Evolutionary conservation across 1,284 basidiomycete species (phyloP).

Genomic region (Trametes hirsuta): DNA sequence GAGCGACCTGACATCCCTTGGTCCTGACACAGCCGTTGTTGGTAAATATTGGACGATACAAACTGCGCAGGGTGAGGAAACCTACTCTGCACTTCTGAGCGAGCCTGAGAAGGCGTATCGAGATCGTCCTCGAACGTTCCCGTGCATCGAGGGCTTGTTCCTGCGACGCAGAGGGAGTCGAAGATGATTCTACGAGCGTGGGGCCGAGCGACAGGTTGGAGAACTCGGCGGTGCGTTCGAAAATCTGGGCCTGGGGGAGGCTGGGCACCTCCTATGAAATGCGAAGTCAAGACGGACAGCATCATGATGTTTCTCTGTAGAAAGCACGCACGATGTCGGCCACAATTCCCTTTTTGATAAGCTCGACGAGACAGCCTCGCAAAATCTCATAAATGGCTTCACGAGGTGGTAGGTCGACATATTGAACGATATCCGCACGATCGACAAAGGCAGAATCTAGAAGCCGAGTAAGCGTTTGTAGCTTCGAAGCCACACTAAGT

Average conservation of each 20-base stretch:
- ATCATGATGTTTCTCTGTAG: not conserved
- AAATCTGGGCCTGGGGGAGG: slow-evolving; percentile 61
- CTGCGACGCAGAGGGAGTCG: not conserved
- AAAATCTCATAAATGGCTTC: slow-evolving; percentile 95
- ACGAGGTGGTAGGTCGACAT: slow-evolving; percentile 86
- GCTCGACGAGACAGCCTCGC: slow-evolving; percentile 81
- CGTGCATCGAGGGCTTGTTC: slow-evolving; percentile 38
- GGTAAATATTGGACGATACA: not conserved
- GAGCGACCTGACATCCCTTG: slow-evolving; percentile 91
- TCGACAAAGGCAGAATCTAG: slow-evolving; percentile 95
- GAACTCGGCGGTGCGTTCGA: slow-evolving; percentile 45
- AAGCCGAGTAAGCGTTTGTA: no score
- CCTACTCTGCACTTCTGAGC: slow-evolving; percentile 77
- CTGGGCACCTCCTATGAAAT: slow-evolving; percentile 61
- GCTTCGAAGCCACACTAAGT: not conserved
- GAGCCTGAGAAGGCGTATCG: slow-evolving; percentile 64
- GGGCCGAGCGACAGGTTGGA: slow-evolving; percentile 19
- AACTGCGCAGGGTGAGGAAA: slow-evolving; percentile 4
- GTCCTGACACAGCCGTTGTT: slow-evolving; percentile 37
- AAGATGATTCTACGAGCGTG: not conserved
- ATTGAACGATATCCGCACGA: slow-evolving; percentile 96
- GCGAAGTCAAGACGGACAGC: not conserved
- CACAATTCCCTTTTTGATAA: slow-evolving; percentile 78
- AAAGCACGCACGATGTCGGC: slow-evolving; percentile 49
- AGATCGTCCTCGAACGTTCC: slow-evolving; percentile 54